Evolutionary conservation across 768 basidiomycete species (phyloP).

Genomic region (Suillus tomentosus): DNA sequence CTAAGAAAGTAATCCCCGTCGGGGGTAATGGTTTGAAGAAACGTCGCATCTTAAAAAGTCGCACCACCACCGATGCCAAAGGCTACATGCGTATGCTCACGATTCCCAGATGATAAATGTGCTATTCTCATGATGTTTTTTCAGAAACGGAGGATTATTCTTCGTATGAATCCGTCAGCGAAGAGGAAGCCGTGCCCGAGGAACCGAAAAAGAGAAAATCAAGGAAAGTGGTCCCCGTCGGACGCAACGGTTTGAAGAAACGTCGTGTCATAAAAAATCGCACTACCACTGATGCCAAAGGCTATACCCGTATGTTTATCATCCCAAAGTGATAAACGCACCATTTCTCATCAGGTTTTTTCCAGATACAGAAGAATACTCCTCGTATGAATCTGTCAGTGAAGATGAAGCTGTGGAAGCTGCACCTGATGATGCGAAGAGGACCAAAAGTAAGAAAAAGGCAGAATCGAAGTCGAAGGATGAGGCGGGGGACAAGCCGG

Average conservation of each 20-base stretch:
- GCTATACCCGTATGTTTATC: constrained; percentile 63
- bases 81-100: constrained; percentile 68
- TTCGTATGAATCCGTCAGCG: constrained; percentile 77
- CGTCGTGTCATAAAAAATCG: constrained; percentile 61
- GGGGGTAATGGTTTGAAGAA: constrained; percentile 81
- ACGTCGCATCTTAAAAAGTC: constrained; percentile 61
- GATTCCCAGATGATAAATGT: background rate
- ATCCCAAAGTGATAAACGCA: background rate
- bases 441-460: constrained; percentile 25
- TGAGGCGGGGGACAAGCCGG: constrained; percentile 27
- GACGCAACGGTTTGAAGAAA: constrained; percentile 78
- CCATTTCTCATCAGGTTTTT: constrained; percentile 5
- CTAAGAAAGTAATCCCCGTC: constrained; percentile 44
- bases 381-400: constrained; percentile 77
- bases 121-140: constrained; percentile 6
- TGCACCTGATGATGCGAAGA: constrained; percentile 25
- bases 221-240: constrained; percentile 71
- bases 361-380: constrained; percentile 76
- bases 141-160: constrained; percentile 79
- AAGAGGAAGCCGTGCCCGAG: constrained; percentile 44
- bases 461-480: constrained; percentile 20
- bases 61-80: constrained; percentile 56
- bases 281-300: constrained; percentile 59
- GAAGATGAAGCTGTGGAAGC: constrained; percentile 52
- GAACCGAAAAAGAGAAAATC: constrained; percentile 15